A percentile compares a stretch with the other conserved stretches of the same genome.
Conservation (phyloP, 495 filamentous ascomycete genomes). For the Staphylotrichum tortipilum region DNA sequence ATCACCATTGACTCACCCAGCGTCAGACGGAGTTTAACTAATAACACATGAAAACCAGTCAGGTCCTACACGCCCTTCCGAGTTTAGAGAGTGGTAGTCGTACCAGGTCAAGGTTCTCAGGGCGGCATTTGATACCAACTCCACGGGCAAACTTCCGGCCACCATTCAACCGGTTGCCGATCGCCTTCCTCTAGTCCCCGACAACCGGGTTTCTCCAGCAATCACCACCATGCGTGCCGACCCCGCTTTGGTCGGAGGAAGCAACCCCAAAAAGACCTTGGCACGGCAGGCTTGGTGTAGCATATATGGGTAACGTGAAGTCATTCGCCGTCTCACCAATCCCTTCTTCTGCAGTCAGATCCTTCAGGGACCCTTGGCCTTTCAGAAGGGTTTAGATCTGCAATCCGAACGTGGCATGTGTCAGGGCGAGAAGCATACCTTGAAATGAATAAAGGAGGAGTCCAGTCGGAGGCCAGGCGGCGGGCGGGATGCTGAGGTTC, state of each 20-base stretch:
- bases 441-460: background rate
- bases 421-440: background rate
- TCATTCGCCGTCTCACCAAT: slow-evolving; percentile 2
- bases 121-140: too few relatives aligned
- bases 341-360: background rate
- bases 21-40: too few relatives aligned
- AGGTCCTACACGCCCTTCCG: too few relatives aligned
- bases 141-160: background rate
- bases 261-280: slow-evolving; percentile 21
- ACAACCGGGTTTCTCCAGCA: background rate
- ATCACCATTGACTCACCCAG: too few relatives aligned
- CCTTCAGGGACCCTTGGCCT: background rate
- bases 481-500: background rate
- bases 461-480: background rate
- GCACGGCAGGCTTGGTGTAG: slow-evolving; percentile 9
- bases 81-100: too few relatives aligned
- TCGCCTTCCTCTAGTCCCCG: background rate
- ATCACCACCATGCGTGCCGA: background rate
- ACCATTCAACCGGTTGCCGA: background rate
- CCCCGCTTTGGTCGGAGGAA: slow-evolving; percentile 22
- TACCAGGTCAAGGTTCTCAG: too few relatives aligned
- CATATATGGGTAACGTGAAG: too few relatives aligned
- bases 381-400: background rate
- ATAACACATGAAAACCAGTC: too few relatives aligned
- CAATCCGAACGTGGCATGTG: background rate